Base-by-base conservation (phyloP, 768 basidiomycete genomes). In the Lentinula guzmanii region DNA sequence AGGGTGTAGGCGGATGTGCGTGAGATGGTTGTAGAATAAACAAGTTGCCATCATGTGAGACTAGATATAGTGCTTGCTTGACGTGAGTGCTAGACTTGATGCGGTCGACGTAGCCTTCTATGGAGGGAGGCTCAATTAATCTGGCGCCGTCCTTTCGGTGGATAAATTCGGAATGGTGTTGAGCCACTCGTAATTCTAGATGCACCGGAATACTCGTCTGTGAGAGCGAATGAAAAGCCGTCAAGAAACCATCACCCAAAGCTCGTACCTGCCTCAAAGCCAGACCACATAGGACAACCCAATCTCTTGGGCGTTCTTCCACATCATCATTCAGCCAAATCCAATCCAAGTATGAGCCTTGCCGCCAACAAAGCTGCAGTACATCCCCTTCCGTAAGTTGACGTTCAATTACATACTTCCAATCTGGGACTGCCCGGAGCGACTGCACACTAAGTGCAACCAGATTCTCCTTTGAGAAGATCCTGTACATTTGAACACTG, bases 31-130 rank as follows among this genome's bases (percentile, higher is more conserved):
- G 65, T 18, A 89, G 66, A 9, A 82, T 77, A 72, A 93, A 93
- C 34, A 95, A 72, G 67, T 84, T 82, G 5, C 91, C 89, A 58
- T 86, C 81, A 67, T 93, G 90, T 5, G 84, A 84, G 31, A 82
- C 74, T 42, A 95, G 77, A 72, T 94, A 95, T 13, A 89, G 67
- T 3, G 78, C 77, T 60, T 89, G 83, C 58, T 79, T 84, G 33
- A 71, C 69, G 63, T 85, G 82, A 18, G 82, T 76, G 65, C 82
- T 85, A 2, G 84, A 79, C 64, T 77, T 81, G 66, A 91, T 79
- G 52, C 87, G 86, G 62, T 90, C 83, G 46, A 95, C 75, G 72
- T 91, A 97, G 2, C 95, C 95, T 73, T 98, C 95, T 52, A 96
- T 77, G 0, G 85, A 82, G 0, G 87, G 86, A 1, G 95, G 95